Base-by-base conservation (phyloP, 495 filamentous ascomycete species). In the Aspergillus biplanus region DNA sequence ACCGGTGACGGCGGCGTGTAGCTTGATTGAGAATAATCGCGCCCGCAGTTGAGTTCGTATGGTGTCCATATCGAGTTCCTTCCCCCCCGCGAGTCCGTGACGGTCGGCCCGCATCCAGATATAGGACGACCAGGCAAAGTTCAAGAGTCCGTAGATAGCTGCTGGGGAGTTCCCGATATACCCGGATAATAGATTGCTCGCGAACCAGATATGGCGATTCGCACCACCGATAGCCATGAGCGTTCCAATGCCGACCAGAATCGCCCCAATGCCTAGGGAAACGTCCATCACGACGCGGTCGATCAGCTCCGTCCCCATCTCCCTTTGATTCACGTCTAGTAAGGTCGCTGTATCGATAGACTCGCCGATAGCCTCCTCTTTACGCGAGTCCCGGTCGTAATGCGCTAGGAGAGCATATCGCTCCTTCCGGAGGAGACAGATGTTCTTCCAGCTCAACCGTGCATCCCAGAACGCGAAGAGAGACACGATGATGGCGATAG, bases 141-240 rank as follows among this genome's bases (percentile, higher is more conserved):
- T 85, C 4, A 73, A 76, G 35, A 85, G 72, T 5, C 64, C 64
- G 34, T 62, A 66, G 0, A 49, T 2, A 1, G 59, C 64, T 0
- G 64, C 39, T 12, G 47, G 60, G 6, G 59, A 46, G 27, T 66
- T 66, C 5, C 64, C 64, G 11, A 66, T 34, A 52, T 80, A 83
- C 7, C 82, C 82, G 0, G 81, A 82, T 0, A 85, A 65, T 3
- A 83, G 65, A 49, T 85, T 83, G 59, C 80, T 82, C 5, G 77
- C 73, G 3, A 70, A 47, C 44, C 69, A 83, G 7, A 83, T 69
- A 0, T 21, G 49, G 0, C 39, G 80, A 52, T 83, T 64, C 1
- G 73, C 78, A 7, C 82, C 82, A 4, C 69, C 77, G 18, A 83
- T 83, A 0, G 82, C 82, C 78, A 85, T 78, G 55, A 80, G 62